Evolutionary conservation across 2,329 filamentous ascomycete species (phyloP), one percentile per base, ranked within the genome.

Genomic region (Trichoderma citrinoviride): DNA sequence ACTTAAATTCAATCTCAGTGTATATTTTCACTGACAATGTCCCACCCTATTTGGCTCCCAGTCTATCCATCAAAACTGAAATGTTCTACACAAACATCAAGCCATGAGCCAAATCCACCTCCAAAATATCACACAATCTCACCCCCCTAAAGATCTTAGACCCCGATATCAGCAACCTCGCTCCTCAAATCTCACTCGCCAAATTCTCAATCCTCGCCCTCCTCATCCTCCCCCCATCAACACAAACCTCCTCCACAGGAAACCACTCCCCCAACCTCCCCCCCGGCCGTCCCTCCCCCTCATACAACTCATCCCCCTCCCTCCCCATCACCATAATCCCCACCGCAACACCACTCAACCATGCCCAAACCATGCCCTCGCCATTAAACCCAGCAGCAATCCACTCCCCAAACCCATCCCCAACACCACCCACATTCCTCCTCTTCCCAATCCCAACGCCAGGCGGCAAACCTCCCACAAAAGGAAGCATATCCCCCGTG

Each of bases 361-460:
- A 85, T 3, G 82, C 79, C 76, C 79, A 82, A 2, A 81, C 80
- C 82, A 85, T 84, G 4, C 83, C 83, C 49, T 84, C 80, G 15
- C 82, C 82, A 49, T 74, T 78, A 69, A 80, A 85, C 1, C 81
- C 83, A 0, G 80, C 82, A 1, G 80, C 76, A n/a, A 84, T 76
- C 82, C 82, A 85, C 69, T 85, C 81, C 1, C 79, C 79, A 0
- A 72, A 67, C 0, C 58, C 58, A 7, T 19, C 23, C 25, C 19
- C 58, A 4, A 54, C 19, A 1, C 58, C 49, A 6, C 58, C 58
- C 3, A 27, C 49, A 21, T 33, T 19, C 3, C 10, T 44, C 6
- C 27, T 37, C 6, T 8, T 53, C 5, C 21, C 21, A 55, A 64
- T 15, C 19, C 47, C 49, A 8, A 17, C 14, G 12, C 5, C 40